Evolutionary conservation across 1,284 basidiomycete genomes (phyloP), one percentile per base, ranked within the genome.

Genomic region (Moesziomyces sp.): DNA sequence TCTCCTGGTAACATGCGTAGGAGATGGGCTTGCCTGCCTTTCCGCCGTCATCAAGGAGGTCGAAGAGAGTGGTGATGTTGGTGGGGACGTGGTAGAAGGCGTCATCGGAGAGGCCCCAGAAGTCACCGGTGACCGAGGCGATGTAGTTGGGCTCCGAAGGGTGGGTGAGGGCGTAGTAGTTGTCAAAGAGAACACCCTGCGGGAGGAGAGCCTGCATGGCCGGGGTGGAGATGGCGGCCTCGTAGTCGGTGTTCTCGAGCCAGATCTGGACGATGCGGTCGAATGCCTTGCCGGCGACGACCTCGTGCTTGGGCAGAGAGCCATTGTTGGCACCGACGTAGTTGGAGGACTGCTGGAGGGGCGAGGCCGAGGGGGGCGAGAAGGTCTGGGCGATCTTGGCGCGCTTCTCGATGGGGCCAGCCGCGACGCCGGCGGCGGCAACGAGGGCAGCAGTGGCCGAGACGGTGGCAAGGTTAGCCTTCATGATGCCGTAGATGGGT

Each of bases 401-500:
- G 51, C 72, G 75, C 73, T 72, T 71, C 50, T 54, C 49, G 40
- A 69, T 63, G 24, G 79, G 78, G 1, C 61, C 54, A 28, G 57
- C 68, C 19, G 57, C 44, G 18, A 50, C 52, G 44, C 55, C 23
- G 16, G 47, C 54, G 21, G 51, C 46, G 26, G 50, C 49, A 28
- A 38, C 93, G 91, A 86, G 88, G 89, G 80, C 91, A 89, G 48
- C 92, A 33, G 30, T 33, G 92, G 40, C 86, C 93, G 63, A 89
- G 88, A 67, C 87, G 91, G 66, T 94, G 97, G 86, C 94, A 94
- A 93, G 92, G 96, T 92, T 92, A 21, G 58, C 38, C 57, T 63
- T 64, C 61, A 61, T 71, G 6, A 5, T 59, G 30, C 38, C 24
- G 30, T 5, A 23, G 26, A 46, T n/a, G 23, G 35, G 6, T 21